Percentiles rank a stretch among this genome's conserved stretches.
Conservation (phyloP, 345 rosid genomes). For the Aegle marmelos region DNA sequence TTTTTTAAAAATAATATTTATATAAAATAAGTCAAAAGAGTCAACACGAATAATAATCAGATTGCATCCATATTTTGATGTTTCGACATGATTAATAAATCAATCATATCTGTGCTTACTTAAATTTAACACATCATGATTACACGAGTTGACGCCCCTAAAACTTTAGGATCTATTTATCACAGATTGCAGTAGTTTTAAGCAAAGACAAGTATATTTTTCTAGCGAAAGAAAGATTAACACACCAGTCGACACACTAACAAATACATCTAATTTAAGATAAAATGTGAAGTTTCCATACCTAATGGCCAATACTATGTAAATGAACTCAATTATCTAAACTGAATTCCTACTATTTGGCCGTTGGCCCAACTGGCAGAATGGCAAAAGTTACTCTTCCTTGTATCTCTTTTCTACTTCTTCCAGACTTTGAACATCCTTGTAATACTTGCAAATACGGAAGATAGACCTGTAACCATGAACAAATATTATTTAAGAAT, state of each 20-base stretch:
- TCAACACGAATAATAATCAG: no score
- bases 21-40: no score
- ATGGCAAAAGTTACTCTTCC: conserved; percentile 35
- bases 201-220: background rate
- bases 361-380: background rate
- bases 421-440: conserved; percentile 73
- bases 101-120: no score
- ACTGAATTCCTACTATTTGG: background rate
- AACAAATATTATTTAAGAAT: background rate
- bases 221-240: background rate
- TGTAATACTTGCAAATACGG: conserved; percentile 75
- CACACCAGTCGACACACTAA: background rate
- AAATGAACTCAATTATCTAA: background rate
- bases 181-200: background rate
- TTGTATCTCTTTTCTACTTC: conserved; percentile 74
- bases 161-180: background rate
- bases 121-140: no score
- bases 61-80: no score
- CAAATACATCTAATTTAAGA: background rate
- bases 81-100: no score
- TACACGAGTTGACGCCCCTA: no score
- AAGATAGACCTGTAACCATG: conserved; percentile 61
- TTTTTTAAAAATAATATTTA: no score
- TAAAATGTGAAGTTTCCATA: background rate
- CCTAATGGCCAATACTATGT: background rate